phyloP scores from a whole-genome alignment of 2,329 filamentous ascomycete species.

The Nemania sp. region DNA sequence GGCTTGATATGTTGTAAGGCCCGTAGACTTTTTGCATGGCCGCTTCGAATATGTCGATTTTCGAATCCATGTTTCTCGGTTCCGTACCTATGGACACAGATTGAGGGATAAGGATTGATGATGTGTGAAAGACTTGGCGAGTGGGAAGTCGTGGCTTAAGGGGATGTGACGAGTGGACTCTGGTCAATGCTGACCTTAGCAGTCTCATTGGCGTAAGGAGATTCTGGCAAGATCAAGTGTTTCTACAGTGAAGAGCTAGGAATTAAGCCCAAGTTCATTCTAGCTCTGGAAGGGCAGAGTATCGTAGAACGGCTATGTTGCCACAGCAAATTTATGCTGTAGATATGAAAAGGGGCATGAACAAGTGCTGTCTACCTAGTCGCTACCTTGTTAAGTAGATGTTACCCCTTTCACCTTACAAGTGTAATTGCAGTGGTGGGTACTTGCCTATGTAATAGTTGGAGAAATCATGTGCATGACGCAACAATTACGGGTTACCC shows the following conservation, averaged over 20 bases:
- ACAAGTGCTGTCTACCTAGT: too few relatives aligned
- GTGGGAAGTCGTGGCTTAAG: neutral
- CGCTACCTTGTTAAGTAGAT: neutral
- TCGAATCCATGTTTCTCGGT: neutral
- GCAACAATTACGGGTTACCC: slow-evolving; percentile 23
- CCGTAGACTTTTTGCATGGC: slow-evolving; percentile 16
- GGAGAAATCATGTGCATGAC: slow-evolving; percentile 10
- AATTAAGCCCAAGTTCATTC: neutral
- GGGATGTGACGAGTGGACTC: neutral
- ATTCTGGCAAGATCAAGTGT: neutral
- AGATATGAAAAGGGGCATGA: too few relatives aligned
- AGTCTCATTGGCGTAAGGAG: neutral
- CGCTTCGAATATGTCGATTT: slow-evolving; percentile 1
- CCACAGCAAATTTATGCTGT: too few relatives aligned
- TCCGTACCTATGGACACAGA: too few relatives aligned
- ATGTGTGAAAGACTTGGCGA: neutral
- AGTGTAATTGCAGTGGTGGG: too few relatives aligned
- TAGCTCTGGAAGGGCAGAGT: neutral
- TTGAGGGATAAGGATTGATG: neutral
- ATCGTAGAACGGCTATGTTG: too few relatives aligned
- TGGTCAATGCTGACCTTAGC: neutral
- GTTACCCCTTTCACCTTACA: too few relatives aligned
- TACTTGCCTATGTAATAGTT: neutral
- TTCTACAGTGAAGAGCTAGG: neutral
- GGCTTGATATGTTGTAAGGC: slow-evolving; percentile 5